Base-by-base conservation (phyloP, 805 yeast genomes). In the Cyberlindnera subsufficiens region DNA sequence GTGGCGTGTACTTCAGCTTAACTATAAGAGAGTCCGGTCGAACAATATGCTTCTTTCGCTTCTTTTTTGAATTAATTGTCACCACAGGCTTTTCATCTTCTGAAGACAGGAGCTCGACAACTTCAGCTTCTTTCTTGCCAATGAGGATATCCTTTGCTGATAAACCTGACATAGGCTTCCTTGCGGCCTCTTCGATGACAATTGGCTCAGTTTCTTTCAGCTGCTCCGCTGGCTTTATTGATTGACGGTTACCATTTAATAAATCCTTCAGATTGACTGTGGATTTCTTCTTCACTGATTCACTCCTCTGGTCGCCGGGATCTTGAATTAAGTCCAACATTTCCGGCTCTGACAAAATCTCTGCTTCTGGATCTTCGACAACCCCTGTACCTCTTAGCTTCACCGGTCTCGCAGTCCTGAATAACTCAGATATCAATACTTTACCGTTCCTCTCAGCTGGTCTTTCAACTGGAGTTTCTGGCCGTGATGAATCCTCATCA, bases 1-100 rank as follows among this genome's bases (percentile, higher is more conserved):
- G 50, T 16, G 54, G 45, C 25, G 50, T 52, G 20, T 53, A 53
- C 30, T 51, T 53, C 42, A 53, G 46, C 3, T 41, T 39, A 4
- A 53, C 46, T 3, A 50, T 18, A 19, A 50, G 35, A 29, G 43
- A 41, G 34, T 17, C 18, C n/a, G 19, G 22, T 19, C 31, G 30
- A 11, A 35, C 40, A 19, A 43, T 45, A n/a, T 38, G 32, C 35
- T 13, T 30, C 30, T 35, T 38, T 10, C 43, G 40, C 27, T 39
- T 29, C 30, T 15, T 38, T 27, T 37, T 39, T 6, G 25, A 9
- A 9, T 31, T 39, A 3, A 32, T 9, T 8, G 8, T 25, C 4
- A 10, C 39, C 4, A 14, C 18, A 11, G 11, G 3, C 9, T 30
- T 38, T 17, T 46, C 48, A 4, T 44, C 51, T 18, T 50, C 49